Conservation (phyloP, 257 asterid species). For the Avicennia marina region DNA sequence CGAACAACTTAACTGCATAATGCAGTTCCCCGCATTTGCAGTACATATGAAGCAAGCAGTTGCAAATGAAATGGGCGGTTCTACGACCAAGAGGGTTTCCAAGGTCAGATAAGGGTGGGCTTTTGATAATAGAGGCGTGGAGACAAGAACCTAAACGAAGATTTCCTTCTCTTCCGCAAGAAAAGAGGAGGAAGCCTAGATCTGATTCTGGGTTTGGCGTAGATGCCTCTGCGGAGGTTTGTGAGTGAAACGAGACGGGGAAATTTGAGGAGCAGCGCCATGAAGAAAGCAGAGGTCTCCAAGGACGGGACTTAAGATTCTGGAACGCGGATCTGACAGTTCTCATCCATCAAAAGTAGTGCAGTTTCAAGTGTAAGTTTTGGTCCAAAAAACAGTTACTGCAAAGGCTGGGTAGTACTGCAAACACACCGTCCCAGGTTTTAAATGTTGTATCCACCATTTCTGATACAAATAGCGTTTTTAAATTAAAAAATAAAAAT, state of each 20-base stretch:
- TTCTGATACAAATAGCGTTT: too few species aligned
- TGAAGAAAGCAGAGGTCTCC: slow-evolving; percentile 15
- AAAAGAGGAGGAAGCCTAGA: slow-evolving; percentile 38
- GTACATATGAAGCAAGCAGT: slow-evolving; percentile 51
- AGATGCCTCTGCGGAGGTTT: slow-evolving; percentile 1
- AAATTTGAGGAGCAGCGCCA: slow-evolving; percentile 21
- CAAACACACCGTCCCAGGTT: too few species aligned
- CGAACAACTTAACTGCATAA: slow-evolving; percentile 64
- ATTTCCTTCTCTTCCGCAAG: slow-evolving; percentile 50
- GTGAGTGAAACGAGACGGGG: slow-evolving; percentile 21
- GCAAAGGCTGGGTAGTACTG: too few species aligned
- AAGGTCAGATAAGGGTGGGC: slow-evolving; percentile 25
- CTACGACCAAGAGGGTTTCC: neutral
- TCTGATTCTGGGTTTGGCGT: slow-evolving; percentile 28
- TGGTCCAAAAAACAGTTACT: too few species aligned
- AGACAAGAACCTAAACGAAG: slow-evolving; percentile 58
- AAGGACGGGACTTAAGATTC: slow-evolving; percentile 14
- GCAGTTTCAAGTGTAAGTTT: neutral
- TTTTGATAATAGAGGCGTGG: slow-evolving; percentile 62
- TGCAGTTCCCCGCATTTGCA: slow-evolving; percentile 34
- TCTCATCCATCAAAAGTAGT: slow-evolving; percentile 52
- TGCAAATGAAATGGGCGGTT: slow-evolving; percentile 34
- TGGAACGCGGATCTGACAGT: slow-evolving; percentile 30
- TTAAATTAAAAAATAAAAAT: too few species aligned
- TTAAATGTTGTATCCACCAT: too few species aligned